phyloP scores from a whole-genome alignment of 192 early-diverging fungal genomes.

The Backusella mclennaniae region DNA sequence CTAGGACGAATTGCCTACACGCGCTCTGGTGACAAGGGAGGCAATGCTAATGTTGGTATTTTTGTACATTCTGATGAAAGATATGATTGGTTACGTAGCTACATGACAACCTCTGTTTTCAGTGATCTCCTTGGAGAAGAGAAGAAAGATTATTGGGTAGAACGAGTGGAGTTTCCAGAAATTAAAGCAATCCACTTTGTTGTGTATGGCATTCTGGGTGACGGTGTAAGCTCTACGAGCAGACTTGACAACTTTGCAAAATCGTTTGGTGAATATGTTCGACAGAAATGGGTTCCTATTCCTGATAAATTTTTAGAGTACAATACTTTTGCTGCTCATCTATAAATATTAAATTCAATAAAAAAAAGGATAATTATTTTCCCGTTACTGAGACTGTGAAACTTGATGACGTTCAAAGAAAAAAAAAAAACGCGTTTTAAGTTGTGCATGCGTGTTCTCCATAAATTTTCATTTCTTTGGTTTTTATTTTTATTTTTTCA shows the following conservation, averaged over 20 bases:
- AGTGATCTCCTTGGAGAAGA: background rate
- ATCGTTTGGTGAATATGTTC: background rate
- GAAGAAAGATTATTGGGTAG: background rate
- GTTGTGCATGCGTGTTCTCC: conserved; percentile 6
- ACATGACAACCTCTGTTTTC: background rate
- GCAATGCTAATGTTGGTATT: background rate
- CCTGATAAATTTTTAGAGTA: background rate
- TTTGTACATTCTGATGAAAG: background rate
- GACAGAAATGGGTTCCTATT: background rate
- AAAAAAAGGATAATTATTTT: background rate
- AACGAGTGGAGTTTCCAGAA: background rate
- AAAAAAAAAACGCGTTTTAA: conserved; percentile 5
- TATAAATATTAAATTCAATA: background rate
- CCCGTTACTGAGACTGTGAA: background rate
- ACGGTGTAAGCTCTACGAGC: background rate
- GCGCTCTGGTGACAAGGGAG: background rate
- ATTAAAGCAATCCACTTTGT: background rate
- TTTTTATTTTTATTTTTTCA: background rate
- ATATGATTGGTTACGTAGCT: background rate
- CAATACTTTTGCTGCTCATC: background rate
- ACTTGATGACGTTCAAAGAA: background rate
- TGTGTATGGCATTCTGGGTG: background rate
- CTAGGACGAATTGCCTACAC: background rate
- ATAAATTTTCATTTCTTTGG: background rate
- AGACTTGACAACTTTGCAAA: conserved; percentile 1